These are phyloP conservation scores for Trichoderma breve DNA, from an alignment of 2,329 filamentous ascomycete genomes.

Conservation along the genomic window DNA sequence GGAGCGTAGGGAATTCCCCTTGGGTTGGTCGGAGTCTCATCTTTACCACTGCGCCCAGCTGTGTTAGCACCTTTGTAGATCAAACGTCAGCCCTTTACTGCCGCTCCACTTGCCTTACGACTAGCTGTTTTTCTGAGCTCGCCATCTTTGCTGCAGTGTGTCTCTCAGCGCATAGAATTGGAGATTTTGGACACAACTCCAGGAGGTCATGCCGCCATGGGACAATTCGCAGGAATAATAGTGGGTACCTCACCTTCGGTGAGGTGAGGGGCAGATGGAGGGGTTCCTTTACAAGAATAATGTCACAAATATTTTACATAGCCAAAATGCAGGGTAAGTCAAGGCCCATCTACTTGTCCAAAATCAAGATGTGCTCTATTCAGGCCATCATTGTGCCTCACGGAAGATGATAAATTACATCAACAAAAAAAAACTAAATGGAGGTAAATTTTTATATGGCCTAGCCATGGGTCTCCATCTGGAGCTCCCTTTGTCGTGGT, in stretches of 20 bases:
- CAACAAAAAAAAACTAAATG: background rate
- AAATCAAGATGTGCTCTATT: background rate
- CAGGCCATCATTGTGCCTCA: background rate
- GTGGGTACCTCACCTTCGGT: conserved; percentile 29
- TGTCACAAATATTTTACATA: background rate
- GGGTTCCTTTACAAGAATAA: conserved; percentile 26
- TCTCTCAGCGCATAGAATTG: conserved; percentile 18
- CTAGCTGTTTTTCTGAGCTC: conserved; percentile 40
- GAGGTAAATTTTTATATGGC: background rate
- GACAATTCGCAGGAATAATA: conserved; percentile 20
- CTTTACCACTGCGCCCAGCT: conserved; percentile 35
- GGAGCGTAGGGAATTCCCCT: conserved; percentile 80
- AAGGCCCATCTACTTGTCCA: background rate
- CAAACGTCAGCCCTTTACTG: background rate
- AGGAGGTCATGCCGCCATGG: conserved; percentile 25
- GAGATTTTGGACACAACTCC: conserved; percentile 26
- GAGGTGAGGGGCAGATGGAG: conserved; percentile 30
- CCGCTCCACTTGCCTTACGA: conserved; percentile 32
- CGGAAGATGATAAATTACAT: background rate
- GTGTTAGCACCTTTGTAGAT: conserved; percentile 3
- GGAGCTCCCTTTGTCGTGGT: background rate
- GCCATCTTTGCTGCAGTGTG: conserved; percentile 37
- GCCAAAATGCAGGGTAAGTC: background rate
- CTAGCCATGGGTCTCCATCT: background rate
- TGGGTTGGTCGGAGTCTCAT: conserved; percentile 65